These are phyloP conservation scores for Dactylellina sp. DNA, from an alignment of 2,329 filamentous ascomycete species.

Conservation along the genomic window DNA sequence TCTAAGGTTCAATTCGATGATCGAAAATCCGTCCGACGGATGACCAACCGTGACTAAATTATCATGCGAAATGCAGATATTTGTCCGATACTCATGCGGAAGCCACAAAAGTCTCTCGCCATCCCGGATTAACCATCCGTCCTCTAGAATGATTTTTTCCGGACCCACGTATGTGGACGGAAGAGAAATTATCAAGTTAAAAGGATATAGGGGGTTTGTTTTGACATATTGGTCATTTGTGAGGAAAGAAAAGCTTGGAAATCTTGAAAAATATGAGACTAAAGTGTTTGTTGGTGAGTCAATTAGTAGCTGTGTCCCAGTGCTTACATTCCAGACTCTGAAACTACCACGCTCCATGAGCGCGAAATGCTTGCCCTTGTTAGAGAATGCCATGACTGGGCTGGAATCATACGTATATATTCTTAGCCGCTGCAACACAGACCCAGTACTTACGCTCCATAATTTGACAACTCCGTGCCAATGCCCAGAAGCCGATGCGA, in stretches of 20 bases:
- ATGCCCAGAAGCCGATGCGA: slow-evolving; percentile 51
- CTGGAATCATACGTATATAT: too few relatives aligned
- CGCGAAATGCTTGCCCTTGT: slow-evolving; percentile 75
- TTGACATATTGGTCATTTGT: too few relatives aligned
- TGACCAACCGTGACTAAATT: slow-evolving; percentile 16
- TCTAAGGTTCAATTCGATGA: too few relatives aligned
- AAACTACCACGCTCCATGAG: too few relatives aligned
- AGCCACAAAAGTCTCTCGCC: slow-evolving; percentile 32
- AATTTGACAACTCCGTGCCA: slow-evolving; percentile 59
- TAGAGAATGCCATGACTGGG: slow-evolving; percentile 84
- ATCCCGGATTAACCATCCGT: slow-evolving; percentile 22
- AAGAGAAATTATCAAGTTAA: not conserved
- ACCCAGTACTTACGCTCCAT: slow-evolving; percentile 57
- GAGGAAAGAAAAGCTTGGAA: too few relatives aligned
- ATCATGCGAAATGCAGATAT: not conserved
- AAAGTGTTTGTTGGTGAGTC: too few relatives aligned
- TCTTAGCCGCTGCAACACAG: slow-evolving; percentile 91
- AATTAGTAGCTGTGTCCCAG: too few relatives aligned
- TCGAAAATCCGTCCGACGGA: slow-evolving; percentile 6
- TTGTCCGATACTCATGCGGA: slow-evolving; percentile 7
- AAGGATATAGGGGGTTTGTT: too few relatives aligned
- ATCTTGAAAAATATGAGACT: too few relatives aligned
- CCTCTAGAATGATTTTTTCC: slow-evolving; percentile 8
- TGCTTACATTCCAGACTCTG: too few relatives aligned
- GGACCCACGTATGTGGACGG: too few relatives aligned